Evolutionary conservation across 768 basidiomycete genomes (phyloP).

Genomic region (Suillus placidus): DNA sequence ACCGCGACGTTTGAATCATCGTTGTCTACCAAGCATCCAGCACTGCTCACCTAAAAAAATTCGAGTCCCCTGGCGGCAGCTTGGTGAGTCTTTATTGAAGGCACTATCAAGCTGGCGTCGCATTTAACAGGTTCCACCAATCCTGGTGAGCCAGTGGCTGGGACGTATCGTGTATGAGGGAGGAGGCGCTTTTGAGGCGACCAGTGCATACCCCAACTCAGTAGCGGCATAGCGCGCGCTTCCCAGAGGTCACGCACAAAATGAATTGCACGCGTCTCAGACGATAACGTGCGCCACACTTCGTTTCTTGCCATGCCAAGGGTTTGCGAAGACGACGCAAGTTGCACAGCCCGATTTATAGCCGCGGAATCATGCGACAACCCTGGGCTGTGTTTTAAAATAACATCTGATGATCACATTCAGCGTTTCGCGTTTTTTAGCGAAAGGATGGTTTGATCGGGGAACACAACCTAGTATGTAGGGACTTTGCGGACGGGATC

Average conservation of each 20-base stretch:
- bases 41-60: not conserved
- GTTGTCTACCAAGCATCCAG: not conserved
- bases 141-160: not conserved
- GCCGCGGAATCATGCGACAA: not conserved
- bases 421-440: not conserved
- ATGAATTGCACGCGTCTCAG: not conserved
- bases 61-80: not conserved
- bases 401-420: not conserved
- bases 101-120: not conserved
- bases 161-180: not conserved
- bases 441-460: not conserved
- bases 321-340: not conserved
- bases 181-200: not conserved
- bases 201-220: not conserved
- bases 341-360: not conserved
- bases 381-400: not conserved
- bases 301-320: not conserved
- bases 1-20: not conserved
- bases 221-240: not conserved
- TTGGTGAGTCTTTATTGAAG: not conserved
- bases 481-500: not conserved
- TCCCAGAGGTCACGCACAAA: not conserved
- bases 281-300: not conserved
- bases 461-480: not conserved
- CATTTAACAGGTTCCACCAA: not conserved